These are phyloP conservation scores for Xylaria digitata DNA, from an alignment of 2,329 filamentous ascomycete species.

Conservation along the genomic window DNA sequence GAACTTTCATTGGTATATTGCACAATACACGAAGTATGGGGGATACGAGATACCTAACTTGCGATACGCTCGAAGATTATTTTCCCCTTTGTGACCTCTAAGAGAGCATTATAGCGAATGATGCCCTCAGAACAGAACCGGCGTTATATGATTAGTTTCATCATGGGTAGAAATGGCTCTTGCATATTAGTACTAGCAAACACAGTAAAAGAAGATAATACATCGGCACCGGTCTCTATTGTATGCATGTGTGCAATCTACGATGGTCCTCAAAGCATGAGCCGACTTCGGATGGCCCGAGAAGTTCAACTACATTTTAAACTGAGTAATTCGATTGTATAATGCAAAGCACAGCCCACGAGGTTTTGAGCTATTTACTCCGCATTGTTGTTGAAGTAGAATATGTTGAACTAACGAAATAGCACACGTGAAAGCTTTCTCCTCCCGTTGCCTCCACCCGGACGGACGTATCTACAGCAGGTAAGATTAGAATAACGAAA, in stretches of 20 bases:
- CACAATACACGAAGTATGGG: slow-evolving; percentile 18
- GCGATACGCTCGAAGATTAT: slow-evolving; percentile 18
- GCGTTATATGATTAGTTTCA: slow-evolving; percentile 15
- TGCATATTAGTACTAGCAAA: slow-evolving; percentile 6
- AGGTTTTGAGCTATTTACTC: not conserved
- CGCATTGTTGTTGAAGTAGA: not conserved
- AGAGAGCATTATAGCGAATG: slow-evolving; percentile 15
- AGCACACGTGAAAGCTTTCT: not conserved
- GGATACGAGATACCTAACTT: slow-evolving; percentile 23
- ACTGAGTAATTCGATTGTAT: not conserved
- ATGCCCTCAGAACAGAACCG: slow-evolving; percentile 13
- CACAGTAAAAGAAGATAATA: slow-evolving; percentile 11
- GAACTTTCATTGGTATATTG: slow-evolving; percentile 13
- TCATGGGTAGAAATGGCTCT: slow-evolving; percentile 20
- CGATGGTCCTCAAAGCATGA: not conserved
- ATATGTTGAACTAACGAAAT: not conserved
- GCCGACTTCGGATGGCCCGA: not conserved
- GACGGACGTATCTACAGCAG: not conserved
- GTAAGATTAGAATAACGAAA: not conserved
- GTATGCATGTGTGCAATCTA: not conserved
- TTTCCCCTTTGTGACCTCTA: slow-evolving; percentile 25
- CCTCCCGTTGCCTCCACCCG: not conserved
- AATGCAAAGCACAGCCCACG: not conserved
- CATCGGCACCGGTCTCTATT: not conserved
- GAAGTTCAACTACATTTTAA: not conserved